Evolutionary conservation across 2,329 filamentous ascomycete genomes (phyloP), one percentile per base, ranked within the genome.

Genomic region (Fusarium tanahbumbuense): DNA sequence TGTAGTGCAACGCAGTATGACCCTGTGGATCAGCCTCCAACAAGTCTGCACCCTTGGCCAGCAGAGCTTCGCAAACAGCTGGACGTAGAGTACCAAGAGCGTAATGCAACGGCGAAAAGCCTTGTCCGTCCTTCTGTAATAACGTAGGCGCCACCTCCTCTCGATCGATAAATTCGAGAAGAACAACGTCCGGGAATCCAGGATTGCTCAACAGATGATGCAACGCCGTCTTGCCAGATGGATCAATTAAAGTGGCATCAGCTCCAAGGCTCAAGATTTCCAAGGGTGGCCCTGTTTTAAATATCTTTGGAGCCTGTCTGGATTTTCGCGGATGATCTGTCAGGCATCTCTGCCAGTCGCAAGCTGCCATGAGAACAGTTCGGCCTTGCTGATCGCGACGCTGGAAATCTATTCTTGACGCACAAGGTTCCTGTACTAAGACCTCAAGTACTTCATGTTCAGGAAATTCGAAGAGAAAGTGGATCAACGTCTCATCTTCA

Each of bases 351-450:
- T 16, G 44, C 68, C 66, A 67, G 10, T 49, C 12, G 20, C 72
- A 74, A 2, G 72, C 56, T 23, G 72, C 68, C 59, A 74, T 74
- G 13, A 74, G 37, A 6, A 73, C 40, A 3, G 72, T 73, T 1
- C 62, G 58, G 2, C 70, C 68, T 5, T 15, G 52, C 15, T 70
- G 68, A 10, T 74, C 70, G 2, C 61, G 63, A n/a, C 48, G 44
- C n/a, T 72, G 28, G 7, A 74, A 68, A 40, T 74, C 55, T 11
- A 74, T 72, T 6, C 60, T 37, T 1, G 72, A 72, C 1, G 54
- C 34, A 11, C 68, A 74, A 7, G 72, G 63, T 4, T 70, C 65
- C 10, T 66, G 7, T 2, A 74, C 27, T 8, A 74, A 37, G 2
- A 45, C 25, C 1, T 68, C 25, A 5, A 50, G 1, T 1, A 48